A percentile compares a stretch with the other conserved stretches of the same genome.
These are phyloP conservation scores for Aureoboletus auriporus DNA, from an alignment of 768 basidiomycete genomes.

Conservation along the genomic window DNA sequence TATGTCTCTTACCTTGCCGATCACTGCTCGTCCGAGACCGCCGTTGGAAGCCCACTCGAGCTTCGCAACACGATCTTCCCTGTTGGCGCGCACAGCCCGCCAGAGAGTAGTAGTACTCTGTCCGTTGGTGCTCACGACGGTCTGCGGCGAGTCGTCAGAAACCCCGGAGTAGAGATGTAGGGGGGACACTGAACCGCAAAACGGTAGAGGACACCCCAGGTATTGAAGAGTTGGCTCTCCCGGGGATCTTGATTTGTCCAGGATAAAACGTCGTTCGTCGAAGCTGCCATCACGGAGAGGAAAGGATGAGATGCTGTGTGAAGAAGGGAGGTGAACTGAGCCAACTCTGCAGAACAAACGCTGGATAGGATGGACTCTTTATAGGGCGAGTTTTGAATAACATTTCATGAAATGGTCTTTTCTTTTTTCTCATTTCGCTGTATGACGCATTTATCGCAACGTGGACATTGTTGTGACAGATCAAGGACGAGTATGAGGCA, in stretches of 20 bases:
- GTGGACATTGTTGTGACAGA: constrained; percentile 66
- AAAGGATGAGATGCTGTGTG: constrained; percentile 25
- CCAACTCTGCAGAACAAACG: constrained; percentile 21
- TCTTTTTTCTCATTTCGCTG: constrained; percentile 35
- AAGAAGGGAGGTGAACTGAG: constrained; percentile 28
- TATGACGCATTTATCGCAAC: constrained; percentile 66
- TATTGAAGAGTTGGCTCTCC: constrained; percentile 78
- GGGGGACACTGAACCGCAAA: constrained; percentile 54
- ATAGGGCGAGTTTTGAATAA: constrained; percentile 44
- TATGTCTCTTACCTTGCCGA: constrained; percentile 64
- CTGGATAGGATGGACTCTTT: constrained; percentile 38
- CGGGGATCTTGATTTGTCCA: constrained; percentile 88
- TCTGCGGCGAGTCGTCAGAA: constrained; percentile 43
- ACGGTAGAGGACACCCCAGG: constrained; percentile 77
- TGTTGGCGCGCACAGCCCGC: constrained; percentile 78
- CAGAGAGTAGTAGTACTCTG: constrained; percentile 74
- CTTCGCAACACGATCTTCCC: constrained; percentile 84
- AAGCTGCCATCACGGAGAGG: constrained; percentile 48
- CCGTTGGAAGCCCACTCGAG: constrained; percentile 84
- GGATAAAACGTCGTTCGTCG: constrained; percentile 68
- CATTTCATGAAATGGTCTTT: constrained; percentile 45
- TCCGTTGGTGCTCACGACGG: constrained; percentile 56
- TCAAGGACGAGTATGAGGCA: constrained; percentile 63
- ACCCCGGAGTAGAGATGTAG: constrained; percentile 12
- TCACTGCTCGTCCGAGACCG: constrained; percentile 77